Conservation (phyloP, 2,329 filamentous ascomycete species). For the Diaporthe batatas region DNA sequence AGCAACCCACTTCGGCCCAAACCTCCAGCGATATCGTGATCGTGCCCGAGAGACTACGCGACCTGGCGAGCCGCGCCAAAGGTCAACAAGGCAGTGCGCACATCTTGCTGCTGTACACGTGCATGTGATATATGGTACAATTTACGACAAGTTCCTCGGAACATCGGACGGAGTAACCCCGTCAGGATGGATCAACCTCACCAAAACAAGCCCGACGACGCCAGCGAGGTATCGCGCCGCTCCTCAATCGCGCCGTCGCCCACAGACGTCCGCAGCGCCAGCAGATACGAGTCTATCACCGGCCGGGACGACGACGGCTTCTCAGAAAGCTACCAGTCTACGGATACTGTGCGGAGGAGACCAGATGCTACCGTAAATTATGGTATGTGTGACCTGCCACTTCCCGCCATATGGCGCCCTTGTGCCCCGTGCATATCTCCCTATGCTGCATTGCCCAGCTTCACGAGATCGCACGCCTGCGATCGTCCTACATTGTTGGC, state of each 20-base stretch:
- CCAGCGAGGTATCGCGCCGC: slow-evolving; percentile 36
- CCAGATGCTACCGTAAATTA: slow-evolving; percentile 63
- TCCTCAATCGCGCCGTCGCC: slow-evolving; percentile 59
- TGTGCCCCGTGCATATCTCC: slow-evolving; percentile 23
- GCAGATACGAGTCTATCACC: slow-evolving; percentile 52
- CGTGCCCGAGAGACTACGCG: slow-evolving; percentile 31
- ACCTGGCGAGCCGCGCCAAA: slow-evolving; percentile 14
- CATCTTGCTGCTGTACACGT: slow-evolving; percentile 4
- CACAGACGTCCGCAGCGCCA: slow-evolving; percentile 62
- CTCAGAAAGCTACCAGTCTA: slow-evolving; percentile 69
- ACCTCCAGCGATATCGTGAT: slow-evolving; percentile 1
- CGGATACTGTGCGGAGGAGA: slow-evolving; percentile 71
- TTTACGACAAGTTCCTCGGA: not conserved
- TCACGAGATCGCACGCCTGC: slow-evolving; percentile 1
- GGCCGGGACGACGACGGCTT: slow-evolving; percentile 58
- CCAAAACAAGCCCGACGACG: slow-evolving; percentile 42
- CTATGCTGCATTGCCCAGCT: slow-evolving; percentile 19
- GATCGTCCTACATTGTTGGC: slow-evolving; percentile 26
- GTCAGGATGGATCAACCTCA: slow-evolving; percentile 60
- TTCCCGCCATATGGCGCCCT: slow-evolving; percentile 23
- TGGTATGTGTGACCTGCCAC: slow-evolving; percentile 59
- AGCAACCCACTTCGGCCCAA: slow-evolving; percentile 22
- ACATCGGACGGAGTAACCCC: not conserved
- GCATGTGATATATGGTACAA: not conserved
- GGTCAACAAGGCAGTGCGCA: slow-evolving; percentile 6